These are phyloP conservation scores for Nymphaea thermarum DNA, from an alignment of 164 flowering plant genomes.

Conservation along the genomic window DNA sequence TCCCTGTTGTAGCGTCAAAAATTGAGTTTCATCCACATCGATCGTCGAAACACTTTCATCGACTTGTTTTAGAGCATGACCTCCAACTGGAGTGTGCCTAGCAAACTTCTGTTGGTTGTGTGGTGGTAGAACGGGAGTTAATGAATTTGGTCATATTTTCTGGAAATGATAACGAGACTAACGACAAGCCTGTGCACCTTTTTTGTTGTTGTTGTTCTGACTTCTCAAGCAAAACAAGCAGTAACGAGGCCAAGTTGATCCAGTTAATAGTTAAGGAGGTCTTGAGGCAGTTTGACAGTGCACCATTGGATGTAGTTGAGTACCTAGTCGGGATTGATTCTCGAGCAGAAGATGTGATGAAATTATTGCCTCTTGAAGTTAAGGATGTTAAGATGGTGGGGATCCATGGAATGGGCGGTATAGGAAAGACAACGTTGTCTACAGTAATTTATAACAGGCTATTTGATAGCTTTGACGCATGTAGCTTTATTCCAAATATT, in stretches of 20 bases:
- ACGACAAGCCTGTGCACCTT: too few relatives aligned
- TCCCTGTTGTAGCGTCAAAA: too few relatives aligned
- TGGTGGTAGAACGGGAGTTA: too few relatives aligned
- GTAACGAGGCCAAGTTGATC: neutral
- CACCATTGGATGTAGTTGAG: neutral
- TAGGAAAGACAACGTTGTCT: slow-evolving; percentile 21
- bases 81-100: too few relatives aligned
- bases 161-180: too few relatives aligned
- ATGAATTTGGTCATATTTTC: too few relatives aligned
- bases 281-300: neutral
- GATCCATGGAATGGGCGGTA: slow-evolving; percentile 20
- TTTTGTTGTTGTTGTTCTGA: neutral
- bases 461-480: slow-evolving; percentile 2
- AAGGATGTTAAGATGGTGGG: slow-evolving; percentile 8
- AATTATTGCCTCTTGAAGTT: neutral
- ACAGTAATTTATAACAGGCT: slow-evolving; percentile 5
- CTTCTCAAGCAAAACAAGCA: neutral
- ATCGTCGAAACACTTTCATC: too few relatives aligned
- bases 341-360: neutral
- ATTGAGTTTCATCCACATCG: too few relatives aligned
- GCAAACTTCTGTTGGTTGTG: too few relatives aligned
- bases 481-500: neutral
- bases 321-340: slow-evolving; percentile 4
- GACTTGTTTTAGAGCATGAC: too few relatives aligned
- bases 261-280: neutral